phyloP scores from a whole-genome alignment of 352 stramenopile species.

The Phytophthora parvispora region DNA sequence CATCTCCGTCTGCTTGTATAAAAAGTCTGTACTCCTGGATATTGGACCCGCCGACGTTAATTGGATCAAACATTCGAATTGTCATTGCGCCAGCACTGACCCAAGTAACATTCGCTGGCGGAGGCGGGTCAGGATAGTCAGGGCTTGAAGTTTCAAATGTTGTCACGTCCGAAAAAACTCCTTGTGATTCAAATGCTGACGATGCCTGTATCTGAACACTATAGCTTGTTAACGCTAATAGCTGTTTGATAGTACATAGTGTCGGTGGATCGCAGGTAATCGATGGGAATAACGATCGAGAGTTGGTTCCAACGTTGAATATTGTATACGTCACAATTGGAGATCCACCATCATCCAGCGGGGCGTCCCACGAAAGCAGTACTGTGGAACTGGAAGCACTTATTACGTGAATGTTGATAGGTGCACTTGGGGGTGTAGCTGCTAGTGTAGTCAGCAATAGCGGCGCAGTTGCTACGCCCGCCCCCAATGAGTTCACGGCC shows the following conservation, averaged over 20 bases:
- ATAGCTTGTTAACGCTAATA: slow-evolving; percentile 55
- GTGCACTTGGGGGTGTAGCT: slow-evolving; percentile 36
- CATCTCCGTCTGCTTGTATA: slow-evolving; percentile 28
- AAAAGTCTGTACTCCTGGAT: slow-evolving; percentile 57
- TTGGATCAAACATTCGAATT: slow-evolving; percentile 56
- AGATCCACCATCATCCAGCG: slow-evolving; percentile 60
- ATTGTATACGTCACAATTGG: slow-evolving; percentile 58
- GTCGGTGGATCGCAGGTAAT: slow-evolving; percentile 39
- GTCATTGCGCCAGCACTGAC: slow-evolving; percentile 63
- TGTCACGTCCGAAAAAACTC: slow-evolving; percentile 34
- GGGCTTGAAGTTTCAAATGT: slow-evolving; percentile 46
- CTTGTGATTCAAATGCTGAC: slow-evolving; percentile 32
- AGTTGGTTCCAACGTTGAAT: slow-evolving; percentile 28
- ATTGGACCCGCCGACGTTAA: slow-evolving; percentile 57
- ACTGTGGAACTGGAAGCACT: slow-evolving; percentile 49
- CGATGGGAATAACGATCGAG: slow-evolving; percentile 21
- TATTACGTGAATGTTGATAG: slow-evolving; percentile 39
- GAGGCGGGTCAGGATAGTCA: slow-evolving; percentile 51
- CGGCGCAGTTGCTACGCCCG: slow-evolving; percentile 24
- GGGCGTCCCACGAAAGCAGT: slow-evolving; percentile 54
- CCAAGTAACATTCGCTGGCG: slow-evolving; percentile 36
- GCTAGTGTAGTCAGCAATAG: slow-evolving; percentile 37
- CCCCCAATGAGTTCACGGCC: slow-evolving; percentile 43
- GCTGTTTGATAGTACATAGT: slow-evolving; percentile 48
- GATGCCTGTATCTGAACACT: slow-evolving; percentile 49